phyloP scores from a whole-genome alignment of 306 rosid genomes.

The Arachis hypogaea region DNA sequence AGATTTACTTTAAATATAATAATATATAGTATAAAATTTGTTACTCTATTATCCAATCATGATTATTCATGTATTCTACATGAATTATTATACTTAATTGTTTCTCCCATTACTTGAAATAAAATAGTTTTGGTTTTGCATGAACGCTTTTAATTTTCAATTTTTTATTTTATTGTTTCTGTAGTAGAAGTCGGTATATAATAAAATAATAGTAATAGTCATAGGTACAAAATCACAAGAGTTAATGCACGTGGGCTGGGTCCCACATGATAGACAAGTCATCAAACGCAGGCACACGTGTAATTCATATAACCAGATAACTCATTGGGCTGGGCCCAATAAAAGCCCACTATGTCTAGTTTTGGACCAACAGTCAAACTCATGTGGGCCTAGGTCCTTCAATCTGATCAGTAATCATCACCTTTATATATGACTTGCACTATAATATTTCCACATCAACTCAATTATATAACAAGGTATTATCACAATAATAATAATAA shows the following conservation, averaged over 20 bases:
- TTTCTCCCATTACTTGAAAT: neutral
- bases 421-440: neutral
- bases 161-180: neutral
- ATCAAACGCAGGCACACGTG: constrained; percentile 40
- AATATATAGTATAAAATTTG: too few relatives aligned
- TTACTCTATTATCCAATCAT: too few relatives aligned
- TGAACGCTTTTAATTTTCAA: neutral
- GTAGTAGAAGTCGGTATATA: neutral
- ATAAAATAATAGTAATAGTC: neutral
- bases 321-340: constrained; percentile 35
- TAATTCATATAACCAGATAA: constrained; percentile 8
- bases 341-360: constrained; percentile 33
- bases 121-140: too few relatives aligned
- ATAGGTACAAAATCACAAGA: neutral
- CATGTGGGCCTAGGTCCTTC: constrained; percentile 34
- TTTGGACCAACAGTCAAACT: constrained; percentile 1
- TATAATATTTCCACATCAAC: too few relatives aligned
- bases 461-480: too few relatives aligned
- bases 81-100: too few relatives aligned
- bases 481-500: too few relatives aligned
- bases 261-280: constrained; percentile 29
- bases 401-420: constrained; percentile 6
- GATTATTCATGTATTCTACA: too few relatives aligned
- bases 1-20: too few relatives aligned
- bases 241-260: constrained; percentile 39